A percentile compares a stretch with the other conserved stretches of the same genome.
These are phyloP conservation scores for Drechslerella dactyloides DNA, from an alignment of 2,329 filamentous ascomycete species.

Conservation along the genomic window DNA sequence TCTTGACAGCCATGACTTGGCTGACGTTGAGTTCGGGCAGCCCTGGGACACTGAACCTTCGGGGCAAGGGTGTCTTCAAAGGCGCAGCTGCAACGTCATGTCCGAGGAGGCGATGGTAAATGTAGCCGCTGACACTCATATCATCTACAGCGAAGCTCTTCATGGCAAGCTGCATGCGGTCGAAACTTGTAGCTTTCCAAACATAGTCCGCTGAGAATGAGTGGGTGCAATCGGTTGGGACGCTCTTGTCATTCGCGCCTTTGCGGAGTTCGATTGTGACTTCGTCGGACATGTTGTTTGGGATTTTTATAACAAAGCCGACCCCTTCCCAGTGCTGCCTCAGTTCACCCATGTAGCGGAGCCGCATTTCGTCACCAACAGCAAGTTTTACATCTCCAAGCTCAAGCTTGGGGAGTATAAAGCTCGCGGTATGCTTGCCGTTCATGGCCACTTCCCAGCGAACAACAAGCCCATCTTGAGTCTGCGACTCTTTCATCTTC, in stretches of 20 bases:
- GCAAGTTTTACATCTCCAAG: conserved; percentile 97
- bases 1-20: conserved; percentile 95
- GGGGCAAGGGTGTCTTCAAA: conserved; percentile 93
- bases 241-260: conserved; percentile 92
- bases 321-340: conserved; percentile 94
- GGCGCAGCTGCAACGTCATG: conserved; percentile 93
- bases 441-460: conserved; percentile 95
- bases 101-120: conserved; percentile 94
- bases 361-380: conserved; percentile 96
- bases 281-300: conserved; percentile 98
- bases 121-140: conserved; percentile 97
- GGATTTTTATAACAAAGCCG: conserved; percentile 98
- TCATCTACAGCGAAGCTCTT: conserved; percentile 98
- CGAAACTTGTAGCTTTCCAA: conserved; percentile 99
- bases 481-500: conserved; percentile 97
- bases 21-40: conserved; percentile 93
- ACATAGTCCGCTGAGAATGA: conserved; percentile 99
- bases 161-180: conserved; percentile 99
- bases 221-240: conserved; percentile 93
- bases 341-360: conserved; percentile 94
- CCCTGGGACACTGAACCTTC: conserved; percentile 94
- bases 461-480: conserved; percentile 91
- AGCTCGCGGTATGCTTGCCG: conserved; percentile 95
- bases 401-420: conserved; percentile 94
- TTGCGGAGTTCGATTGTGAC: conserved; percentile 93